Conservation (phyloP, 2,329 filamentous ascomycete genomes). For the Penicillium capsulatum region DNA sequence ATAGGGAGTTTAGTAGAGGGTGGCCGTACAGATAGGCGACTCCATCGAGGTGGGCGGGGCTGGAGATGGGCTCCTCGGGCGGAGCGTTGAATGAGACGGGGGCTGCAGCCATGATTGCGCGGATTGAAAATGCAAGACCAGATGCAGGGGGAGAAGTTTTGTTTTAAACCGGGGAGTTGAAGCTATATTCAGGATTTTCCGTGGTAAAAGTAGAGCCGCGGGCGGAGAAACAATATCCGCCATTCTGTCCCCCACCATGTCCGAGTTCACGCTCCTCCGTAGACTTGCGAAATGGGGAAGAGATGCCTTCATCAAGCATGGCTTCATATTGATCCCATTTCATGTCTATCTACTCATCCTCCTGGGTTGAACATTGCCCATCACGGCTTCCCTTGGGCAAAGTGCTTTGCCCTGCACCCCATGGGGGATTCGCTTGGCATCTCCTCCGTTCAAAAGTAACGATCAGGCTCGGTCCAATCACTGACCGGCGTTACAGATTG, state of each 20-base stretch:
- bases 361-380: too few species aligned
- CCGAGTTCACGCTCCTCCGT: neutral
- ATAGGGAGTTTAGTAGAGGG: conserved; percentile 54
- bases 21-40: conserved; percentile 56
- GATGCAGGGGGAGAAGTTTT: neutral
- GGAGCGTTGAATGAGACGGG: conserved; percentile 13
- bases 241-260: conserved; percentile 1
- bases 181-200: conserved; percentile 7
- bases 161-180: conserved; percentile 1
- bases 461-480: too few species aligned
- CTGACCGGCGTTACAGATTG: too few species aligned
- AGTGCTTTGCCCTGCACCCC: conserved; percentile 13
- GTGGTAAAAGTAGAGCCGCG: conserved; percentile 15
- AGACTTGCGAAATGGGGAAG: too few species aligned
- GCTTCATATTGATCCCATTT: too few species aligned
- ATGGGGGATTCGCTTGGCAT: conserved; percentile 4
- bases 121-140: conserved; percentile 2
- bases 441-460: too few species aligned
- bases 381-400: conserved; percentile 12
- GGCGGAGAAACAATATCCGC: conserved; percentile 18
- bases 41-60: conserved; percentile 40
- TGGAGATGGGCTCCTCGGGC: conserved; percentile 32
- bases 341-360: too few species aligned
- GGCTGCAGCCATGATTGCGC: conserved; percentile 23
- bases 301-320: too few species aligned